Base-by-base conservation (phyloP, 2,329 filamentous ascomycete genomes). In the Podosphaera leucotricha region DNA sequence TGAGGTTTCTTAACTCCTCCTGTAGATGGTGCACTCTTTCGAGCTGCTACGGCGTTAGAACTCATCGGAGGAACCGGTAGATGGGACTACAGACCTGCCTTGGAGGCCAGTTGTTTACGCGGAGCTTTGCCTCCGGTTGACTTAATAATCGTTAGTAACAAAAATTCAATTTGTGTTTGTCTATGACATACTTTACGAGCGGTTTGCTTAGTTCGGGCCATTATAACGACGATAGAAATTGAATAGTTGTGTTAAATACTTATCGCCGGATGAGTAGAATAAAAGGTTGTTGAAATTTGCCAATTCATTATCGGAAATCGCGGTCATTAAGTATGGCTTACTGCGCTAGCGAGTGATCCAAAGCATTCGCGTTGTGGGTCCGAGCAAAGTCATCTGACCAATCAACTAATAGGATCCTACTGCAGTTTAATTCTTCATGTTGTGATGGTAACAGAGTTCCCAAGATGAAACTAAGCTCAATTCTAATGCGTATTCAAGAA, bases 1-100 rank as follows among this genome's bases (percentile, higher is more conserved):
- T 86, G 81, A 66, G 82, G 82, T 80, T 90, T 90, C 81, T 90
- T 90, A 75, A 87, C 81, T 77, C 81, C 81, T 60, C 87, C 90
- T 64, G 90, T 95, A 51, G 85, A 93, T 57, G 90, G 90, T 49
- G 90, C 87, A 59, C 80, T 85, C 79, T 98, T 98, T 71, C 90
- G 86, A 60, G 90, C 87, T 41, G 6, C 6, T n/a, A 13, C 10
- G 39, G 13, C 2, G 18, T 40, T 11, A 40, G 38, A 5, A 21
- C 1, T 7, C n/a, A 2, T 13, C 3, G 26, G 0, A 18, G 16
- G 22, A 11, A 6, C 1, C 15, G 1, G 1, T n/a, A 33, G 15
- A 11, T 33, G 8, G 28, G 26, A 6, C 28, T 28, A 41, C 39
- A 10, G 11, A 41, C 39, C 39, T 55, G 87, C 90, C 75, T 82